Evolutionary conservation across 768 basidiomycete genomes (phyloP), one percentile per base, ranked within the genome.

Genomic region (Multifurca ochricompacta): DNA sequence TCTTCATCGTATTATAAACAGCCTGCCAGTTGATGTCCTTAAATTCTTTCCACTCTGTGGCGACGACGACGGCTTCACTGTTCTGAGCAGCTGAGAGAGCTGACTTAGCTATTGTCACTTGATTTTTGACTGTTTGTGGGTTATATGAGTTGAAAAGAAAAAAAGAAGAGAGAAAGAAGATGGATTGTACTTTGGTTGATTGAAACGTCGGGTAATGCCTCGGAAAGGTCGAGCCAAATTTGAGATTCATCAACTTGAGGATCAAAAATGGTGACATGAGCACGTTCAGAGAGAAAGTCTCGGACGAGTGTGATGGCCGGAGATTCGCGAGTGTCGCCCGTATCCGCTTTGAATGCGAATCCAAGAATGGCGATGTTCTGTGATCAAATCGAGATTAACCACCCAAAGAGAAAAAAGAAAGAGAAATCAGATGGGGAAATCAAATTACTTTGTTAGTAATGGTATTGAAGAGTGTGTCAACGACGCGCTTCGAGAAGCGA

Each of bases 341-440:
- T 99, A 70, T 98, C 94, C 39, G 96, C 95, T 77, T 97, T 97
- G 84, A 97, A 97, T 3, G 95, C 96, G 70, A 97, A 99, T 10
- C 95, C 95, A 39, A 99, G 83, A 42, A 99, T 89, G 40, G 96
- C 91, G 64, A 99, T 94, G 65, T 83, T 83, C 92, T 85, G 53
- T 35, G 50, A 43, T n/a, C n/a, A 30, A 18, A 4, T 27, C 50
- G 32, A 48, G 52, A n/a, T n/a, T n/a, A n/a, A 30, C 48, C 21
- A 10, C 28, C 40, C 19, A 10, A 19, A 25, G 30, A 19, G 35
- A 30, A 40, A 9, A 21, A 52, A 6, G 10, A 32, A 45, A 18
- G 14, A 47, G 41, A n/a, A 16, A 25, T 6, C 35, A 41, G 23
- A 21, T 16, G 37, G 11, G 11, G 23, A 50, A 47, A n/a, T 5